Conservation (phyloP, 306 rosid species). For the Alnus rubra region DNA sequence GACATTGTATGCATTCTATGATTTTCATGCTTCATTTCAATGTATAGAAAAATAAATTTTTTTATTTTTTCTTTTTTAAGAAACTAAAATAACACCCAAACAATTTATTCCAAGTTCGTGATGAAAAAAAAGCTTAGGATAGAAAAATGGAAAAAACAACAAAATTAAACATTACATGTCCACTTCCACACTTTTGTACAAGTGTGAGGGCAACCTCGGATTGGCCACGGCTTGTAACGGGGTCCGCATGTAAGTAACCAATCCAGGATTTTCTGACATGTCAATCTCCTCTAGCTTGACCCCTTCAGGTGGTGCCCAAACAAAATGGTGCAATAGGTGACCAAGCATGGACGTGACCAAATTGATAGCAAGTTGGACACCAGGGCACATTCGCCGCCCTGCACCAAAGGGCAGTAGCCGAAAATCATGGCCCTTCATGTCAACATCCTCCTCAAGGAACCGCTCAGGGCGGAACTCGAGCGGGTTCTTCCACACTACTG, state of each 20-base stretch:
- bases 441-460: slow-evolving; percentile 83
- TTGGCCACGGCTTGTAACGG: slow-evolving; percentile 64
- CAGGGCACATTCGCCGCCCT: slow-evolving; percentile 84
- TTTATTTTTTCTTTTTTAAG: too few relatives aligned
- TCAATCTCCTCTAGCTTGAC: slow-evolving; percentile 62
- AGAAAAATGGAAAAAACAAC: neutral
- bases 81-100: too few relatives aligned
- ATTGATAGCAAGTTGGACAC: slow-evolving; percentile 84
- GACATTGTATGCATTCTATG: too few relatives aligned
- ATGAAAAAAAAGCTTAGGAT: too few relatives aligned
- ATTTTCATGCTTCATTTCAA: too few relatives aligned
- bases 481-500: slow-evolving; percentile 65
- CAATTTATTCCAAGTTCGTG: too few relatives aligned
- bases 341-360: slow-evolving; percentile 86
- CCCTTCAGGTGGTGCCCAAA: slow-evolving; percentile 60
- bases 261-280: slow-evolving; percentile 77
- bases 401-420: slow-evolving; percentile 83
- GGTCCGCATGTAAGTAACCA: slow-evolving; percentile 75
- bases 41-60: too few relatives aligned
- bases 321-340: slow-evolving; percentile 79
- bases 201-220: slow-evolving; percentile 67
- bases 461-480: slow-evolving; percentile 76
- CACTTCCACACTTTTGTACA: slow-evolving; percentile 65
- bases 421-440: slow-evolving; percentile 87
- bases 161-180: slow-evolving; percentile 37